Conservation (phyloP, 441 rosid species). For the Adansonia madagascariensis region DNA sequence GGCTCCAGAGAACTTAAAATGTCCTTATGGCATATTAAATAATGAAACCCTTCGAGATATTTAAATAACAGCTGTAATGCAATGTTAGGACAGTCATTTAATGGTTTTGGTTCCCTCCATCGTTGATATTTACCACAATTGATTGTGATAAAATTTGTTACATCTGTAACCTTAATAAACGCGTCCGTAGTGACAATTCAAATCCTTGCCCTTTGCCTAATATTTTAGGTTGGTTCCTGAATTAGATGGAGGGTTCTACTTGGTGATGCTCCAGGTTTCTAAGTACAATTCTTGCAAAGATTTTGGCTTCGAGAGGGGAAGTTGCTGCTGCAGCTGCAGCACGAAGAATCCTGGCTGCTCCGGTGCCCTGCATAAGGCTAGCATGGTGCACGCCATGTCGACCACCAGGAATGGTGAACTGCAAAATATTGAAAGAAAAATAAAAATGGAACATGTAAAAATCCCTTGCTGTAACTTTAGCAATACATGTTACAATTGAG, state of each 20-base stretch:
- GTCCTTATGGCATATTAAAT: slow-evolving; percentile 3
- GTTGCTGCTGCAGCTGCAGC: slow-evolving; percentile 93
- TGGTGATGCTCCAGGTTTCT: slow-evolving; percentile 90
- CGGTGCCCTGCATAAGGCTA: slow-evolving; percentile 79
- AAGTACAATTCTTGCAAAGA: slow-evolving; percentile 83
- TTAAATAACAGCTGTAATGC: too few species aligned
- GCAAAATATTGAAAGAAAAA: slow-evolving; percentile 29
- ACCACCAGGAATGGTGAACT: slow-evolving; percentile 95
- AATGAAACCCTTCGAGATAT: background rate
- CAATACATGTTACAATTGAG: background rate
- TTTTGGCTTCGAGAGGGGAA: slow-evolving; percentile 84
- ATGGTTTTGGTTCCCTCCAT: too few species aligned
- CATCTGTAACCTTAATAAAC: too few species aligned
- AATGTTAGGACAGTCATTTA: too few species aligned
- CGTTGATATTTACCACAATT: too few species aligned
- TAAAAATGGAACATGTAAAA: background rate
- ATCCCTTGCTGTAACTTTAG: background rate
- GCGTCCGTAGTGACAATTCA: too few species aligned
- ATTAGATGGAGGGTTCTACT: slow-evolving; percentile 51
- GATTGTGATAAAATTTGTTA: too few species aligned
- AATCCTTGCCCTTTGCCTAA: background rate
- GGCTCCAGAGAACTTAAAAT: slow-evolving; percentile 15
- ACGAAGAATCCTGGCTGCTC: slow-evolving; percentile 81
- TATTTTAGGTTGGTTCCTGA: background rate
- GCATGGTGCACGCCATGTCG: slow-evolving; percentile 93